Evolutionary conservation across 2,329 filamentous ascomycete species (phyloP), one percentile per base, ranked within the genome.

Genomic region (Xylariomycetidae sp.): DNA sequence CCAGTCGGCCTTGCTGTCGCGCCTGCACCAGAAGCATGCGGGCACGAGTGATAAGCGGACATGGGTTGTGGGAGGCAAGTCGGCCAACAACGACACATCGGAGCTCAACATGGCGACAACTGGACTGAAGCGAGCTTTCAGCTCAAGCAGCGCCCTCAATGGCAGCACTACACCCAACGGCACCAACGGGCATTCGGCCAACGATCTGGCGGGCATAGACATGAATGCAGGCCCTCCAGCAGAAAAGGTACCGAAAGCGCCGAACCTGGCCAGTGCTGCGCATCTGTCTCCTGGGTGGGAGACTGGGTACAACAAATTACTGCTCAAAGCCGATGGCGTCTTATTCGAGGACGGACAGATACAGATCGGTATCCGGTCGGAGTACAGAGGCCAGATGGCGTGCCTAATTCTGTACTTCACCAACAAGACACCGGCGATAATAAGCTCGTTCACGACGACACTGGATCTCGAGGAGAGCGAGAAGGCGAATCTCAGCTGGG

Each of bases 1-100:
- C 39, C 82, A 94, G 38, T 96, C 92, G 5, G 90, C 92, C 2
- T 68, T 98, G 18, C 70, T 98, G 9, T 95, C 90, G 24, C 76
- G 92, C 37, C 72, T 98, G 31, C 90, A 98, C 61, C 88, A 95
- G 61, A 96, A 94, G 65, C 88, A 93, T 52, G 85, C 84, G 29
- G 85, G 84, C 40, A 92, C 87, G 10, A 94, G 86, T 55, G 92
- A 98, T 59, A 93, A 93, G 64, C 78, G 90, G 41, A 96, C 92
- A 2, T 98, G 92, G 92, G 82, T 95, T 17, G 85, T 96, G n/a
- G 90, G 90, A 42, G 90, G 88, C 39, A 95, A 95, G 64, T 88
- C 93, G 56, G 90, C 89, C 37, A 95, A 95, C 56, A 69, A 78
- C 1, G 87, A 94, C 53, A 70, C 79, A 27, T 74, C 79, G 35